Percentiles rank a stretch among this genome's conserved stretches.
Evolutionary conservation across 2,329 filamentous ascomycete genomes (phyloP).

Genomic region (Myrmaecium sp.): DNA sequence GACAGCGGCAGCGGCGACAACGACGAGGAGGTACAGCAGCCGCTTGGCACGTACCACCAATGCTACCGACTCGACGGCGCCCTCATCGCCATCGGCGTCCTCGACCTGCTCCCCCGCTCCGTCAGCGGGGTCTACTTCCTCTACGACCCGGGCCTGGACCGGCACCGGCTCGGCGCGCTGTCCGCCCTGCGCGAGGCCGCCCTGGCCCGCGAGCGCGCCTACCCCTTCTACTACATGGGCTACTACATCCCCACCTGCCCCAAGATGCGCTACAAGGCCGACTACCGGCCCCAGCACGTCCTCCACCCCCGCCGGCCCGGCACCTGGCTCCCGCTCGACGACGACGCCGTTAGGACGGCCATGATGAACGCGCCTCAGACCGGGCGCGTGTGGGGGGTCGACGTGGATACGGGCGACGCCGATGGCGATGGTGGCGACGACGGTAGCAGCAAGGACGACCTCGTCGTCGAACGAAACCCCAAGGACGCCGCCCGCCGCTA

Average conservation of each 20-base stretch:
- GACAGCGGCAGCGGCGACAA: background rate
- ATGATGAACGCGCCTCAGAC: conserved; percentile 9
- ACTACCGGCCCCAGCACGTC: conserved; percentile 58
- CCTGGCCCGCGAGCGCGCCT: conserved; percentile 50
- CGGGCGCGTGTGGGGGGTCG: no score
- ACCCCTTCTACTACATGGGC: conserved; percentile 67
- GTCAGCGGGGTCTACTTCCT: conserved; percentile 75
- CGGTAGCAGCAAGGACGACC: no score
- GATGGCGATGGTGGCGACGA: conserved; percentile 7
- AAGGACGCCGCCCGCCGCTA: conserved; percentile 9
- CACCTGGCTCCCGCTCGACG: conserved; percentile 6
- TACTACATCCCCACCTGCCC: conserved; percentile 68
- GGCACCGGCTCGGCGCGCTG: conserved; percentile 56
- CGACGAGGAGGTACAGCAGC: no score
- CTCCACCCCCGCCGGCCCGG: conserved; percentile 59
- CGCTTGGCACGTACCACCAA: conserved; percentile 62
- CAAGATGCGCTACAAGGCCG: conserved; percentile 76
- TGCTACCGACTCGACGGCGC: conserved; percentile 64
- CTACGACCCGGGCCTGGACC: conserved; percentile 58
- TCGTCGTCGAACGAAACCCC: background rate
- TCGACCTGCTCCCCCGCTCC: conserved; percentile 59
- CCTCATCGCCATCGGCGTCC: conserved; percentile 57
- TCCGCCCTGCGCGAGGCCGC: conserved; percentile 58
- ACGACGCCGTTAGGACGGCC: conserved; percentile 16
- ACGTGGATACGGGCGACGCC: conserved; percentile 6